phyloP scores from a whole-genome alignment of 2,329 filamentous ascomycete species.

The Calonectria fujianensis region DNA sequence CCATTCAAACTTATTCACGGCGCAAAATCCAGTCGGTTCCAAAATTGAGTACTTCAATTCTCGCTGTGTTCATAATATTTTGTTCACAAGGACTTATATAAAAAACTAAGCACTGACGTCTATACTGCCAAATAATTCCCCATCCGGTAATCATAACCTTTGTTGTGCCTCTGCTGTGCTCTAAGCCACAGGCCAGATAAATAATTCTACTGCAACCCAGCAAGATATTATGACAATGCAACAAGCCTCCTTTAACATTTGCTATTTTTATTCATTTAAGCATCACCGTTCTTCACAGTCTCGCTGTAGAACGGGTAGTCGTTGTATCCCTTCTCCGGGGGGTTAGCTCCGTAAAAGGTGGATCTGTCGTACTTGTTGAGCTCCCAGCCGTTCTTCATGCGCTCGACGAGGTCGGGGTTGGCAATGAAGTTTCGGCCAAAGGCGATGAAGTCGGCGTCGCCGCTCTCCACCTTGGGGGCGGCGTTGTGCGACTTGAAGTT shows the following conservation, averaged over 20 bases:
- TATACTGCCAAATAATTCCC: slow-evolving; percentile 20
- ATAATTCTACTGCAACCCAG: slow-evolving; percentile 7
- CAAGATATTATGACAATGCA: slow-evolving; percentile 19
- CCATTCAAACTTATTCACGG: not conserved
- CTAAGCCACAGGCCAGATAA: slow-evolving; percentile 14
- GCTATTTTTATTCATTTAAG: not conserved
- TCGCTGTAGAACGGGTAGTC: slow-evolving; percentile 55
- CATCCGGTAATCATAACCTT: not conserved
- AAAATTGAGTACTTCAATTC: not conserved
- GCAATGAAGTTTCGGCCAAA: slow-evolving; percentile 57
- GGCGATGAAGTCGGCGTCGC: slow-evolving; percentile 52
- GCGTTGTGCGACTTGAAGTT: slow-evolving; percentile 64
- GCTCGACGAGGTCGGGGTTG: slow-evolving; percentile 56
- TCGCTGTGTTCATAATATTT: not conserved
- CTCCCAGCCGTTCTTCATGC: slow-evolving; percentile 52
- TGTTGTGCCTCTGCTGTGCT: slow-evolving; percentile 7
- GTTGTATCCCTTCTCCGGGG: slow-evolving; percentile 52
- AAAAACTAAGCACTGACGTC: slow-evolving; percentile 7
- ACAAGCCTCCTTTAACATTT: not conserved
- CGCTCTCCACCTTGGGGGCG: slow-evolving; percentile 63
- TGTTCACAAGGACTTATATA: slow-evolving; percentile 16
- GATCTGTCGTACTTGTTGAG: slow-evolving; percentile 56
- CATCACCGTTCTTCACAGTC: slow-evolving; percentile 24
- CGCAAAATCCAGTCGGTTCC: not conserved
- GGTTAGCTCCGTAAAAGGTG: slow-evolving; percentile 55